These are phyloP conservation scores for Ophiocordyceps australis DNA, from an alignment of 2,329 filamentous ascomycete genomes.

Conservation along the genomic window DNA sequence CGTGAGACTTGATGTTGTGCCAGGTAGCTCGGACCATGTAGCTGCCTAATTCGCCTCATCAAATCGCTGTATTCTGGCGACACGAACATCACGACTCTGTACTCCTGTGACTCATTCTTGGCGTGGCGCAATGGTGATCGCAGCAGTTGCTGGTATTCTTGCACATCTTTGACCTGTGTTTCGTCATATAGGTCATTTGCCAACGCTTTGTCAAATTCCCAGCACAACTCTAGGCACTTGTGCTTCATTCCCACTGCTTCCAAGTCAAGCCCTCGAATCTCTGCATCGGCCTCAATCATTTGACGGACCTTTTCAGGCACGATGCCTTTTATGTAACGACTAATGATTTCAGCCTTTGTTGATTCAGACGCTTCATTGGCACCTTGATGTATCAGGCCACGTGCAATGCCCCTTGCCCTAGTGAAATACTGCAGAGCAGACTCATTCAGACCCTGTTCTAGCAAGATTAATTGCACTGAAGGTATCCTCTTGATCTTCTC, in stretches of 20 bases:
- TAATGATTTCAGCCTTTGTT: constrained; percentile 8
- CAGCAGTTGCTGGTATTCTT: constrained; percentile 31
- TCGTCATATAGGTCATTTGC: constrained; percentile 26
- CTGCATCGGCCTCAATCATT: constrained; percentile 14
- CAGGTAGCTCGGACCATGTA: constrained; percentile 31
- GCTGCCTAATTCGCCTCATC: constrained; percentile 21
- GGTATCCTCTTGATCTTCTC: constrained; percentile 31
- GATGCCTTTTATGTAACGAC: constrained; percentile 35
- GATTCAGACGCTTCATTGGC: no score
- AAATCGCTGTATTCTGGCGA: constrained; percentile 12
- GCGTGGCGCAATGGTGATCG: constrained; percentile 14
- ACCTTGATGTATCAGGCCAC: no score
- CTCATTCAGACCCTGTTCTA: constrained; percentile 36
- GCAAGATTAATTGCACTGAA: constrained; percentile 30
- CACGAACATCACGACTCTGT: constrained; percentile 16
- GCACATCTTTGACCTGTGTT: constrained; percentile 16
- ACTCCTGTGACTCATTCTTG: constrained; percentile 2
- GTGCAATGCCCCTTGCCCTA: constrained; percentile 18
- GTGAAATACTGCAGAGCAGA: constrained; percentile 27
- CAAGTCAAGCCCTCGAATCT: constrained; percentile 12
- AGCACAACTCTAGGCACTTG: constrained; percentile 34
- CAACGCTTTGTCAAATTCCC: constrained; percentile 35
- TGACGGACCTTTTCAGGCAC: constrained; percentile 23
- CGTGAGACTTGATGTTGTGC: constrained; percentile 30
- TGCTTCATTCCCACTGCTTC: constrained; percentile 27